A percentile compares a stretch with the other conserved stretches of the same genome.
Evolutionary conservation across 2,329 filamentous ascomycete species (phyloP).

Genomic region (Claviceps spartinae): DNA sequence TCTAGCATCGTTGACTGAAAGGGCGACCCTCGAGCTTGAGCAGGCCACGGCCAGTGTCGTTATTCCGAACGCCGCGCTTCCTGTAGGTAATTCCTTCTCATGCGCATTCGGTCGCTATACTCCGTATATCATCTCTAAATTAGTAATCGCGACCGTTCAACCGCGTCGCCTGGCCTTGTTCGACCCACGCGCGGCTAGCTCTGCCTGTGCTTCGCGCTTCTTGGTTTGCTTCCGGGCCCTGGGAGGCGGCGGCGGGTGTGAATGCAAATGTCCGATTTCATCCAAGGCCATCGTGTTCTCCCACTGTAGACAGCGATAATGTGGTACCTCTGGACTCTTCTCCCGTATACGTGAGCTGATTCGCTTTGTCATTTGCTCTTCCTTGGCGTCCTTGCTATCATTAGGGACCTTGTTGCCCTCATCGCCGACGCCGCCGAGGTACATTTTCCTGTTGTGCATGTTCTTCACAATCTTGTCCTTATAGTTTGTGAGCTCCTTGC

Average conservation of each 20-base stretch:
- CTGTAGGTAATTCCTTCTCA: neutral
- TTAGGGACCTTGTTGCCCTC: slow-evolving; percentile 25
- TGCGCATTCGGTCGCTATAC: neutral
- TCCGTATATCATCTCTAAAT: too few species aligned
- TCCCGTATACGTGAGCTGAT: slow-evolving; percentile 34
- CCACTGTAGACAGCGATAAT: slow-evolving; percentile 39
- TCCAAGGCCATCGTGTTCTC: slow-evolving; percentile 43
- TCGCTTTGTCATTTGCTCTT: slow-evolving; percentile 22
- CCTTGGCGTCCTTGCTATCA: slow-evolving; percentile 22
- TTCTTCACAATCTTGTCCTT: slow-evolving; percentile 62
- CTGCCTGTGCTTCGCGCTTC: slow-evolving; percentile 33
- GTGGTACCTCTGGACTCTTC: slow-evolving; percentile 31
- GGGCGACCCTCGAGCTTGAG: neutral
- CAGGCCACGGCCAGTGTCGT: neutral
- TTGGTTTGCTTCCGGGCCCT: slow-evolving; percentile 36
- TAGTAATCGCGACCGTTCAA: neutral
- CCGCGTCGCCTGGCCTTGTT: slow-evolving; percentile 19
- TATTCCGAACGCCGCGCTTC: neutral
- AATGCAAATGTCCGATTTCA: slow-evolving; percentile 44
- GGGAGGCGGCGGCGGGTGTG: slow-evolving; percentile 38
- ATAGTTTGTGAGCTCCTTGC: slow-evolving; percentile 71
- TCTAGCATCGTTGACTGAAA: neutral
- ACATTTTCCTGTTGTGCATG: slow-evolving; percentile 68
- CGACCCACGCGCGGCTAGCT: slow-evolving; percentile 14
- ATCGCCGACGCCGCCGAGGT: slow-evolving; percentile 33